Evolutionary conservation across 129 eudicot species (phyloP).

Genomic region (Flaveria sonorensis): DNA sequence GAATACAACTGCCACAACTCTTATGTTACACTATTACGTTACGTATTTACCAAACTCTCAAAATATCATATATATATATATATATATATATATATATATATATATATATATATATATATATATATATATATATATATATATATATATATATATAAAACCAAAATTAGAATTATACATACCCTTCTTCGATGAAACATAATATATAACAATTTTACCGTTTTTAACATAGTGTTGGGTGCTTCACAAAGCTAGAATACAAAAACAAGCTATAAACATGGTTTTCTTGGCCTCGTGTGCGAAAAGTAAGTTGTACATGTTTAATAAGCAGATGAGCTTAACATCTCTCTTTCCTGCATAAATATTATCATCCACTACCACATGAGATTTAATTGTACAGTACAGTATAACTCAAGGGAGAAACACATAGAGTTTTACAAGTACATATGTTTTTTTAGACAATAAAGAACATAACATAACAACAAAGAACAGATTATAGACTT

Average conservation of each 20-base stretch:
- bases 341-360: background rate
- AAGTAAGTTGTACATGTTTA: background rate
- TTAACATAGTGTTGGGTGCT: conserved; percentile 50
- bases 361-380: background rate
- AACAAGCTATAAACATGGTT: background rate
- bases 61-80: too few species aligned
- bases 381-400: background rate
- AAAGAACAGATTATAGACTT: background rate
- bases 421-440: background rate
- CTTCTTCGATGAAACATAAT: too few species aligned
- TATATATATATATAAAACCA: too few species aligned
- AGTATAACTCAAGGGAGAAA: background rate
- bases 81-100: too few species aligned
- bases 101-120: too few species aligned
- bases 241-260: conserved; percentile 67
- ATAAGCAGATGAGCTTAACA: background rate
- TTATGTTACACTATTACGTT: too few species aligned
- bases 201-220: background rate
- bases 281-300: background rate
- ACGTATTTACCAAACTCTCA: too few species aligned
- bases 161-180: too few species aligned
- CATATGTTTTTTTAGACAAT: background rate
- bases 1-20: too few species aligned
- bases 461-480: background rate
- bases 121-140: too few species aligned